Percentiles rank a stretch among this genome's conserved stretches.
These are phyloP conservation scores for Paraphoma chrysanthemicola DNA, from an alignment of 2,329 filamentous ascomycete species.

Conservation along the genomic window DNA sequence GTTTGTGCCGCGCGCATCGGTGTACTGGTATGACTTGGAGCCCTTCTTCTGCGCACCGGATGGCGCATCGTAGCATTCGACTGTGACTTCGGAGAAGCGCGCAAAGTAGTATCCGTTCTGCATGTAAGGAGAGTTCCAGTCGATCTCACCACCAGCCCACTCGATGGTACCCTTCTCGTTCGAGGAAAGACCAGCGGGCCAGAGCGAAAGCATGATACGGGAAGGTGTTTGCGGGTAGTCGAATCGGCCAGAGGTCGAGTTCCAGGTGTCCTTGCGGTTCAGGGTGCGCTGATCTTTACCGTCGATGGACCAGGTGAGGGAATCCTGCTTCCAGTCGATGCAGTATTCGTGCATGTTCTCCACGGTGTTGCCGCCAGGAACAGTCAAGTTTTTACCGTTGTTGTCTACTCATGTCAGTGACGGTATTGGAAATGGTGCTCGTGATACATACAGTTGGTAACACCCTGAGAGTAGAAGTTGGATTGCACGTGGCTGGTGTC, in stretches of 20 bases:
- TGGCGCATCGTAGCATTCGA: conserved; percentile 88
- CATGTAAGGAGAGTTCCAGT: conserved; percentile 86
- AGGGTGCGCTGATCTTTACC: conserved; percentile 77
- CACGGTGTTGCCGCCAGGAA: conserved; percentile 69
- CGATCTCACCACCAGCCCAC: conserved; percentile 90
- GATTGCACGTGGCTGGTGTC: conserved; percentile 82
- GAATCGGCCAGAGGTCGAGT: conserved; percentile 80
- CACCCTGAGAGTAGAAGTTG: conserved; percentile 97
- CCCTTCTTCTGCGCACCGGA: conserved; percentile 68
- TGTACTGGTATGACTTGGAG: conserved; percentile 77
- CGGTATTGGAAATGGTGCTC: neutral
- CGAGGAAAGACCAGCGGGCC: conserved; percentile 83
- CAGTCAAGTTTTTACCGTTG: conserved; percentile 75
- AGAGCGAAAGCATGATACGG: conserved; percentile 91
- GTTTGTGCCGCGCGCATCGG: conserved; percentile 70
- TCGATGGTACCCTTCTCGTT: conserved; percentile 85
- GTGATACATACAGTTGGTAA: conserved; percentile 77
- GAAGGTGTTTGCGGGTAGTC: conserved; percentile 90
- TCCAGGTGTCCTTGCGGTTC: conserved; percentile 83
- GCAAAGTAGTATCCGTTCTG: conserved; percentile 90
- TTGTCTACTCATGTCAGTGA: conserved; percentile 62
- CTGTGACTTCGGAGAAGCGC: conserved; percentile 75
- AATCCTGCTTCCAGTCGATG: conserved; percentile 89
- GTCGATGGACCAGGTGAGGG: conserved; percentile 86
- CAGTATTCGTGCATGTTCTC: conserved; percentile 85